A percentile compares a stretch with the other conserved stretches of the same genome.
Evolutionary conservation across 768 basidiomycete species (phyloP).

Genomic region (Tremella fuciformis): DNA sequence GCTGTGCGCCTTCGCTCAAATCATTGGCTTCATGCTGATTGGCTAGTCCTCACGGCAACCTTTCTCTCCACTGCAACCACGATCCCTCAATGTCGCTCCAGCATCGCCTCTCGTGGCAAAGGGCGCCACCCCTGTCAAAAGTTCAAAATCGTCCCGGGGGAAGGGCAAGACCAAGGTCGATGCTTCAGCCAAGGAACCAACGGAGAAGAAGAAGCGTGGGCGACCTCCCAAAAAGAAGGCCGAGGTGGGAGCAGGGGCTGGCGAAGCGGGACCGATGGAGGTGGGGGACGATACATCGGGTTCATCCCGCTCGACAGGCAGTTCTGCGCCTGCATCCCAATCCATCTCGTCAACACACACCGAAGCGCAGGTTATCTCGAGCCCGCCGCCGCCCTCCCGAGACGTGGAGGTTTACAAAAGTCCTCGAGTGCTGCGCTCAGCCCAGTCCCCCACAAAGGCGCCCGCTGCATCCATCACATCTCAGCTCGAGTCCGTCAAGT

Average conservation of each 20-base stretch:
- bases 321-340: no score
- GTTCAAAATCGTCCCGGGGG: constrained; percentile 6
- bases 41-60: constrained; percentile 13
- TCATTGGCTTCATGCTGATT: background rate
- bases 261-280: background rate
- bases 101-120: constrained; percentile 3
- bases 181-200: constrained; percentile 8
- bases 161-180: constrained; percentile 15
- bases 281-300: background rate
- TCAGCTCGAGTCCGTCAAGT: no score
- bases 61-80: constrained; percentile 40
- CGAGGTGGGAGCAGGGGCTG: background rate
- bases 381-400: no score
- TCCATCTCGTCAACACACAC: no score
- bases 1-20: constrained; percentile 8
- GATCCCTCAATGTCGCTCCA: constrained; percentile 27
- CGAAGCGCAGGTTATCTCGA: no score
- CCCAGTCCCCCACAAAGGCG: no score
- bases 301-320: no score
- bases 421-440: no score
- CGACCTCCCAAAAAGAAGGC: constrained; percentile 4
- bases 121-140: constrained; percentile 8
- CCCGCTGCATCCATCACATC: no score
- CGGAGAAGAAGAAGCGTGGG: constrained; percentile 21
- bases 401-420: no score